Evolutionary conservation across 345 rosid species (phyloP).

Genomic region (Dimocarpus longan): DNA sequence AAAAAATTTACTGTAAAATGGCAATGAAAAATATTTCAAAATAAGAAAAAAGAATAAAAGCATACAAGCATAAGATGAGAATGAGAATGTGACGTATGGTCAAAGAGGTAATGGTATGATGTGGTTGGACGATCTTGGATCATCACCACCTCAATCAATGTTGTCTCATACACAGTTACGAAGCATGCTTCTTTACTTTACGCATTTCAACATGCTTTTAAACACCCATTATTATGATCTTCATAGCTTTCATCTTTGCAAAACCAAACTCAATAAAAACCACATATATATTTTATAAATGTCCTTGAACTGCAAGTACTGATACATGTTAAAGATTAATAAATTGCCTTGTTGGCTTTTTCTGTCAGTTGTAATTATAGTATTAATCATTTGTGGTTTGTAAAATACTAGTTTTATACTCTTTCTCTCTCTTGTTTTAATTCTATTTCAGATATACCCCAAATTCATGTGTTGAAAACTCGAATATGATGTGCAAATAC

Average conservation of each 20-base stretch:
- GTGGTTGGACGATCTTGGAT: background rate
- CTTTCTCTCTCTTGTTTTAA: too few relatives aligned
- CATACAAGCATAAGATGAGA: too few relatives aligned
- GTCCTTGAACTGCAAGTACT: too few relatives aligned
- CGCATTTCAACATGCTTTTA: constrained; percentile 15
- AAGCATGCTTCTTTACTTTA: constrained; percentile 3
- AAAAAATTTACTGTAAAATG: too few relatives aligned
- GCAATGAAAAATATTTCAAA: too few relatives aligned
- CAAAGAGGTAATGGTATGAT: too few relatives aligned
- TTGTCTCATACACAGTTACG: background rate
- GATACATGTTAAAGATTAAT: too few relatives aligned
- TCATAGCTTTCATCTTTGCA: background rate
- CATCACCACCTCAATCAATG: background rate
- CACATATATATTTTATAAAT: too few relatives aligned
- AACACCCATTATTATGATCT: constrained; percentile 2
- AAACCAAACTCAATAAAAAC: too few relatives aligned
- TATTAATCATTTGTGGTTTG: background rate
- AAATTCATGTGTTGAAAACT: background rate
- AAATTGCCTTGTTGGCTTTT: background rate
- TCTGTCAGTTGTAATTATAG: background rate
- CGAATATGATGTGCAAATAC: too few relatives aligned
- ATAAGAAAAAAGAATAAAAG: too few relatives aligned
- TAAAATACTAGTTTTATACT: too few relatives aligned
- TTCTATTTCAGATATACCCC: background rate
- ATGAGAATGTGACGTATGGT: background rate